Percentiles rank a stretch among this genome's conserved stretches.
Evolutionary conservation across 345 rosid species (phyloP).

Genomic region (Melaleuca alternifolia): DNA sequence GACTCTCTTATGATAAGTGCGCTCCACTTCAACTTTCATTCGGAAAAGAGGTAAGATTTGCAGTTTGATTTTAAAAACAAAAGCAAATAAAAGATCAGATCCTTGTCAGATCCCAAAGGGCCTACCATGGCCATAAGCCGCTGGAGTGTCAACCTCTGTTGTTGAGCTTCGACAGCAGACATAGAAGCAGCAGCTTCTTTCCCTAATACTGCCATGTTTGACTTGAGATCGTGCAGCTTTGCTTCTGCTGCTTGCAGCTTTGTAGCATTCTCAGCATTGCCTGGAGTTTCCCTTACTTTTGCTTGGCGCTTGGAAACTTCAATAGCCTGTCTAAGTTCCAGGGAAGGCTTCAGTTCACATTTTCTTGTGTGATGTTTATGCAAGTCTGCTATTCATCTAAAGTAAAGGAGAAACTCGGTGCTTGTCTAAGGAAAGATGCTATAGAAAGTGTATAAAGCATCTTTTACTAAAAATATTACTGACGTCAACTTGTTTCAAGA

Average conservation of each 20-base stretch:
- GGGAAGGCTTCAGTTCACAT: background rate
- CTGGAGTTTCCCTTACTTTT: conserved; percentile 60
- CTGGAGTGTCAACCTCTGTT: conserved; percentile 85
- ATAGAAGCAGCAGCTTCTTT: conserved; percentile 86
- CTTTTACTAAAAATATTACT: background rate
- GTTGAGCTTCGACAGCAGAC: conserved; percentile 91
- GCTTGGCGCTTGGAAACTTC: conserved; percentile 85
- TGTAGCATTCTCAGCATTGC: conserved; percentile 50
- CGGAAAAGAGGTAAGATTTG: background rate
- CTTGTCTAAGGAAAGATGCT: background rate
- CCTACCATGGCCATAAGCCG: conserved; percentile 85
- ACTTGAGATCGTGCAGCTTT: conserved; percentile 67
- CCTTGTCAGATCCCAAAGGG: background rate
- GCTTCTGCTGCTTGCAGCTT: conserved; percentile 72
- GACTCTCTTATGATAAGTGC: conserved; percentile 63
- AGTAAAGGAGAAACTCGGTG: background rate
- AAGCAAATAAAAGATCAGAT: background rate
- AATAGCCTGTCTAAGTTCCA: conserved; percentile 62
- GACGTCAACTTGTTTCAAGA: background rate
- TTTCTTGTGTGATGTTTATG: background rate
- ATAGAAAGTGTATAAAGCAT: background rate
- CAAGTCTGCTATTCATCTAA: background rate
- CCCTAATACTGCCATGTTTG: conserved; percentile 66
- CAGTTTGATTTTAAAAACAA: background rate
- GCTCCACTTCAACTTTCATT: conserved; percentile 82